Evolutionary conservation across 129 eudicot species (phyloP), one percentile per base, ranked within the genome.

Genomic region (Pittosporum tobira): DNA sequence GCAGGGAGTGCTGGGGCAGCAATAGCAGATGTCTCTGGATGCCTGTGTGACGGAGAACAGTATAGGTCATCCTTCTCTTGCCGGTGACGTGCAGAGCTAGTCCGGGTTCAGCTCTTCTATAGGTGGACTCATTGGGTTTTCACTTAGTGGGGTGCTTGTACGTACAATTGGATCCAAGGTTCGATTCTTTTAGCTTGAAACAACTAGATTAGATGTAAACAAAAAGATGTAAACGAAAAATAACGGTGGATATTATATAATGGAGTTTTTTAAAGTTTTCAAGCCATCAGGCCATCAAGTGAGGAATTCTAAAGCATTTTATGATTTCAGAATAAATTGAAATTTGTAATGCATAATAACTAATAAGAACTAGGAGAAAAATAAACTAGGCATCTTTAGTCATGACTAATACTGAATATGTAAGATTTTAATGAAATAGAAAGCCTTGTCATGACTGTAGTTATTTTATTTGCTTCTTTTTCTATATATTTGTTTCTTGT

Each of bases 41-140:
- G 97, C 97, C 1, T 85, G 88, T 76, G 97, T 90, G 56, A 88
- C 97, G 1, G 85, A 85, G 74, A 83, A 83, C 69, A 79, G 88
- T 72, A 85, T 75, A 34, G 75, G 73, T 45, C 95, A 85, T 69
- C 94, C 86, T 64, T 67, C 80, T 71, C 94, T 90, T 76, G 94
- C 95, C 62, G 84, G 95, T 40, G 97, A 89, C 68, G 73, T 89
- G 88, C 97, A 89, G 73, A 89, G 88, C 77, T 77, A 85, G 66
- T 89, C 95, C 65, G 84, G 88, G 27, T 36, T 89, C 63, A 74
- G 97, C 63, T 73, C 93, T 22, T 77, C 95, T 23, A 69, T 75
- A 3, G 97, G 97, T 31, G 78, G 83, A 21, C 80, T 89, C 19
- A 51, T 82, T 45, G 97, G 97, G 51, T 85, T 65, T 64, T 72